Evolutionary conservation across 805 yeast genomes (phyloP), one percentile per base, ranked within the genome.

Genomic region (Hermanozyma aechmeae): DNA sequence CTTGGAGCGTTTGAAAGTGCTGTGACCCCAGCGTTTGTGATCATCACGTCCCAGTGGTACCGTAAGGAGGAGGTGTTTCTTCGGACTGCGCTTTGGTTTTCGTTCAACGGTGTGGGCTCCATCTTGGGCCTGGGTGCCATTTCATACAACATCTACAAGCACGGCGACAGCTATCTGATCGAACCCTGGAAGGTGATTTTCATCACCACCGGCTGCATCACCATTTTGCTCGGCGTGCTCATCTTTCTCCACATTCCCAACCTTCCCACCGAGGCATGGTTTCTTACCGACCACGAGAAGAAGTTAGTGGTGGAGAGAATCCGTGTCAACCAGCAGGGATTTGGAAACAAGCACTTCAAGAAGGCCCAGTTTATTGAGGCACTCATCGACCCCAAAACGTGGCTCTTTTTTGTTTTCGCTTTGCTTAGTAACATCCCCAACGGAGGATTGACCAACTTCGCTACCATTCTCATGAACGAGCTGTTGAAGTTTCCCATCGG

Each of bases 111-210:
- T 6, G 9, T 54, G n/a, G 66, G 65, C 8, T 40, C 35, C 16
- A 46, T 53, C n/a, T 60, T 17, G 50, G 73, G 77, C 12, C 40
- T 50, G 18, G 63, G 67, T 16, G 61, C 65, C 8, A 66, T 77
- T 33, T 74, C 81, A 1, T 74, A 73, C 40, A 79, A 76, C 11
- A 42, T 69, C 29, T 53, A 61, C 34, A 35, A 35, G 8, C 57
- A 67, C 39, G 54, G 48, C 10, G 53, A 48, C n/a, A 29, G 45
- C 6, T 70, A 61, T 47, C 29, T 58, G 16, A 50, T 74, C 4
- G 58, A 51, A 3, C 60, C 77, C 3, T 81, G 87, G 87, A 73
- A 69, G 43, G 47, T 72, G 10, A 48, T 76, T 3, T 80, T 68
- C 45, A 53, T 80, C 27, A 58, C 77, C 17, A 65, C 71, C 24